Percentiles rank a stretch among this genome's conserved stretches.
Conservation (phyloP, 768 basidiomycete genomes). For the Mycena vitilis region DNA sequence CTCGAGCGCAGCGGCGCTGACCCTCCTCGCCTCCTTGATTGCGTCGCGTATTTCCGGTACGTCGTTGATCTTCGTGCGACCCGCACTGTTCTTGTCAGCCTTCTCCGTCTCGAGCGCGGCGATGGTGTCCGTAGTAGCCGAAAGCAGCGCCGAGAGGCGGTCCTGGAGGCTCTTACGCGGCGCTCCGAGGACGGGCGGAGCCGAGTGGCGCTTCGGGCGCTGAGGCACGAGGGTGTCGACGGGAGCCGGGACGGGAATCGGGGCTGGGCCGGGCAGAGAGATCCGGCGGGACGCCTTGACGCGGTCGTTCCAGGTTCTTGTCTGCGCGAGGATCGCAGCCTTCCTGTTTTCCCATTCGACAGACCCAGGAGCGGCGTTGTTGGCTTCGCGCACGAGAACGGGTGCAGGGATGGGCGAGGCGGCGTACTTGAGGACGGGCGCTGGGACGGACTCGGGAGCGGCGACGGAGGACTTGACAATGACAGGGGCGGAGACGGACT, state of each 20-base stretch:
- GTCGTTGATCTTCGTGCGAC: not conserved
- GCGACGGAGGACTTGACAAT: too few species aligned
- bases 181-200: constrained; percentile 14
- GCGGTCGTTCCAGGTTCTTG: constrained; percentile 3
- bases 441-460: not conserved
- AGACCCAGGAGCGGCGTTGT: constrained; percentile 16
- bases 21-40: not conserved
- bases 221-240: not conserved
- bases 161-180: not conserved
- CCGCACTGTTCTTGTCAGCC: not conserved
- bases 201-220: constrained; percentile 5
- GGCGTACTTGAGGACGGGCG: not conserved
- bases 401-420: not conserved
- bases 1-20: constrained; percentile 19
- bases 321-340: not conserved
- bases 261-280: not conserved
- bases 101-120: not conserved
- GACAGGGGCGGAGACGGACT: not conserved
- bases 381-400: too few species aligned
- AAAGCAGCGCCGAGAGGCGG: not conserved
- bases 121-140: constrained; percentile 10
- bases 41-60: too few species aligned
- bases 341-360: constrained; percentile 11
- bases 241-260: not conserved
- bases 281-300: constrained; percentile 5